Evolutionary conservation across 2,329 filamentous ascomycete genomes (phyloP).

Genomic region (Pestalotiopsis sp.): DNA sequence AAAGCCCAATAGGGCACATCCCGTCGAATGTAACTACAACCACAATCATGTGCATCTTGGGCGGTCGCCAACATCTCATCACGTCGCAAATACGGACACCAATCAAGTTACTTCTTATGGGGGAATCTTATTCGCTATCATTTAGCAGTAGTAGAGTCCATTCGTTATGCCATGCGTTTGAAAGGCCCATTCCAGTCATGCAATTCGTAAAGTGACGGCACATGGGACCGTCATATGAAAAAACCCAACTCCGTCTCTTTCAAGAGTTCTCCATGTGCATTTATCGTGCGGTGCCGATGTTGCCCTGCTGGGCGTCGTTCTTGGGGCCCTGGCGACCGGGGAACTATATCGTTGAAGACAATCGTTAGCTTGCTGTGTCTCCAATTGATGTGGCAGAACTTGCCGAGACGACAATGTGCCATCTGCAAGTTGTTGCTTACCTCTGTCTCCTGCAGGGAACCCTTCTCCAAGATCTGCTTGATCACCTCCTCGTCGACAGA

Average conservation of each 20-base stretch:
- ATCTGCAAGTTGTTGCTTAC: slow-evolving; percentile 34
- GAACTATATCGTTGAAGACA: slow-evolving; percentile 39
- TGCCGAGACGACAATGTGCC: background rate
- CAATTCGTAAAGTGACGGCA: slow-evolving; percentile 9
- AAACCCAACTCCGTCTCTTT: background rate
- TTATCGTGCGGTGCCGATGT: slow-evolving; percentile 34
- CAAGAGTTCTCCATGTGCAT: background rate
- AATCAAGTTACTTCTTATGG: background rate
- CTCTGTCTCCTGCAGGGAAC: slow-evolving; percentile 63
- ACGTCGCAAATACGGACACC: background rate
- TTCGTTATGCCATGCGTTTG: background rate
- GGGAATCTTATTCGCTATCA: background rate
- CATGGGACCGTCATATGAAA: background rate
- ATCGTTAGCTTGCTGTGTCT: slow-evolving; percentile 3
- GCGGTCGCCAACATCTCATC: background rate
- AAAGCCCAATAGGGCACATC: no score
- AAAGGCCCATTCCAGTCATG: slow-evolving; percentile 5
- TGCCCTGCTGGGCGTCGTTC: slow-evolving; percentile 51
- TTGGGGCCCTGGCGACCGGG: slow-evolving; percentile 51
- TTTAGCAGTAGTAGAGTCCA: background rate
- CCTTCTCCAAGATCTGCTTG: slow-evolving; percentile 76
- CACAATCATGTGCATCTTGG: no score
- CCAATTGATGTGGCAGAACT: slow-evolving; percentile 11
- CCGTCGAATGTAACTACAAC: no score
- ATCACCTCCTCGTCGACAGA: slow-evolving; percentile 77